These are phyloP conservation scores for Paspalum notatum DNA, from an alignment of 176 grass and related monocot genomes.

Conservation along the genomic window DNA sequence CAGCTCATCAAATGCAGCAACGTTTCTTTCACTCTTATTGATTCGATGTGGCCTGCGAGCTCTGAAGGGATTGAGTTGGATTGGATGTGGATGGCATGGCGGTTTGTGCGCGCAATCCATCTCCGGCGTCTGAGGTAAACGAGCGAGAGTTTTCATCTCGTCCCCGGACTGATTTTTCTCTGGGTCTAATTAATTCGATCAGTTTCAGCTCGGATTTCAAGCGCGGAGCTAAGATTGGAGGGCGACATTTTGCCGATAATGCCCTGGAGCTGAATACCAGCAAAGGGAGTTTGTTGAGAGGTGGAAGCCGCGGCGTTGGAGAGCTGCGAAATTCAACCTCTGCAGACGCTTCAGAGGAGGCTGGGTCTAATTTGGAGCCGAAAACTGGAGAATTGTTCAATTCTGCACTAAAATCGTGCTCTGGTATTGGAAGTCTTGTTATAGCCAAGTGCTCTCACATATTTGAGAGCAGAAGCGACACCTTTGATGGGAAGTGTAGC, in stretches of 20 bases:
- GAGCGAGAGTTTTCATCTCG: not conserved
- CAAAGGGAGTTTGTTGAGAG: constrained; percentile 1
- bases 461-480: constrained; percentile 48
- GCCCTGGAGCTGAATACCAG: not conserved
- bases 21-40: not conserved
- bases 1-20: not conserved
- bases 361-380: not conserved
- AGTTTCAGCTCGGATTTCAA: not conserved
- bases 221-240: not conserved
- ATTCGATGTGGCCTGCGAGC: constrained; percentile 4
- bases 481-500: constrained; percentile 45
- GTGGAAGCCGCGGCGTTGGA: constrained; percentile 4
- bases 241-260: constrained; percentile 3
- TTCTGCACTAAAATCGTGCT: constrained; percentile 30
- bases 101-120: not conserved
- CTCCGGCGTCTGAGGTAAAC: not conserved
- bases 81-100: not conserved
- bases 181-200: not conserved
- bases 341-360: not conserved
- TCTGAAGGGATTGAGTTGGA: not conserved
- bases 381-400: not conserved
- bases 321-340: constrained; percentile 23
- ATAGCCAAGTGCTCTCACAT: constrained; percentile 59
- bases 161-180: not conserved
- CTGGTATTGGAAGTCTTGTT: constrained; percentile 57